Base-by-base conservation (phyloP, 2,329 filamentous ascomycete genomes). In the Diaporthe sp. region DNA sequence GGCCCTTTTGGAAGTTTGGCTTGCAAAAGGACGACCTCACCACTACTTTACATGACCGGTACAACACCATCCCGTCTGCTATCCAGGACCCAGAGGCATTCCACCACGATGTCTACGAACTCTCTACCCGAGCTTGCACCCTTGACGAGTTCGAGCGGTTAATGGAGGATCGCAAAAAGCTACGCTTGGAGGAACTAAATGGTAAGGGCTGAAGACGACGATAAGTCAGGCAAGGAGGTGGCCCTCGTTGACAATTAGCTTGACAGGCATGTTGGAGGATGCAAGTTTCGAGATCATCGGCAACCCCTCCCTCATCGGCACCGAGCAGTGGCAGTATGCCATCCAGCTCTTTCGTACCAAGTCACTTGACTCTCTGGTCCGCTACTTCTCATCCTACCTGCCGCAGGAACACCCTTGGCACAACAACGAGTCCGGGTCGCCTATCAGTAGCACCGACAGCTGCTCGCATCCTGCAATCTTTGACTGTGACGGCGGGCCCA, bases 1-100 rank as follows among this genome's bases (percentile, higher is more conserved):
- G 90, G 90, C 90, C 90, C 58, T 87, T 88, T 79, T 92, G 90
- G 90, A 91, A 91, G 82, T 92, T 91, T 85, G 90, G 89, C 80
- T 87, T 91, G 87, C 90, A 89, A 86, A 87, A 87, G 81, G 87
- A 88, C 74, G 90, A 91, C 80, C 88, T 91, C 82, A 88, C 88
- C 81, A 88, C 87, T 72, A 89, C 87, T 71, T 87, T 92, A 17
- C 89, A 91, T 79, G 88, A 90, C 78, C 87, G 88, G 81, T 92
- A 91, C 84, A 92, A 92, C 83, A 91, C 90, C 65, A 84, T 91
- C 72, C 83, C 87, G 70, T 88, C 88, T 71, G 84, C 87, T 61
- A 87, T 92, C 42, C 90, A 91, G 80, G 90, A 92, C 82, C 88
- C 89, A 78, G 88, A 90, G 77, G 90, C 90, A 71, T 92, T 92